Base-by-base conservation (phyloP, 805 yeast genomes). In the Phaffomyces thermotolerans region DNA sequence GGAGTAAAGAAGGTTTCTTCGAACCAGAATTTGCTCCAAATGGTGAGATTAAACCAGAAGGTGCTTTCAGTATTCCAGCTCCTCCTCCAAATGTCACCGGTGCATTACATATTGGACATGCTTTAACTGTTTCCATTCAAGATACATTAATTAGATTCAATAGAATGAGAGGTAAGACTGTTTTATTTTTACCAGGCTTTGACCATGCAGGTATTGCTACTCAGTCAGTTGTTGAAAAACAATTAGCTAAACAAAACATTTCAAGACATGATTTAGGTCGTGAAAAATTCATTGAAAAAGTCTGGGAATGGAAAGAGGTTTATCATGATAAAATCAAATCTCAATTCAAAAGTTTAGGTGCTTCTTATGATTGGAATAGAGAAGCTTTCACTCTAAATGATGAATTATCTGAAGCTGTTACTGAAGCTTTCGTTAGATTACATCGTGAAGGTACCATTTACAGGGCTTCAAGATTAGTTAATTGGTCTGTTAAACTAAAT, bases 1-100 rank as follows among this genome's bases (percentile, higher is more conserved):
- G 99, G 99, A 83, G 78, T 48, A 73, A 84, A 57, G 75, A 86
- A 65, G 95, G 93, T 17, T 80, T 78, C 58, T 93, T 93, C 59
- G 82, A 84, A 66, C 99, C 99, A 17, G 85, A 86, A 62, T 80
- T 84, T 53, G 73, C 81, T 37, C 74, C 68, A 45, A 81, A 81
- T 58, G 97, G 97, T 37, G 67, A 80, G 37, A 58, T 78, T 53
- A 82, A 82, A 61, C 85, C 93, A 36, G 90, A 79, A 59, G 98
- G 98, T 54, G 61, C 73, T 17, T 93, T 91, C 67, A 75, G 84
- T 50, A 87, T 93, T 57, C 97, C 98, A 34, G 93, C 96, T n/a
- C 99, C 99, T 34, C 99, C 99, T 50, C 99, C 99, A 62, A 93
- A 93, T 65, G 95, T 93, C 52, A 93, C 99, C 39, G 99, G 99